These are phyloP conservation scores for Lachnellula hyalina DNA, from an alignment of 2,329 filamentous ascomycete genomes.

Conservation along the genomic window DNA sequence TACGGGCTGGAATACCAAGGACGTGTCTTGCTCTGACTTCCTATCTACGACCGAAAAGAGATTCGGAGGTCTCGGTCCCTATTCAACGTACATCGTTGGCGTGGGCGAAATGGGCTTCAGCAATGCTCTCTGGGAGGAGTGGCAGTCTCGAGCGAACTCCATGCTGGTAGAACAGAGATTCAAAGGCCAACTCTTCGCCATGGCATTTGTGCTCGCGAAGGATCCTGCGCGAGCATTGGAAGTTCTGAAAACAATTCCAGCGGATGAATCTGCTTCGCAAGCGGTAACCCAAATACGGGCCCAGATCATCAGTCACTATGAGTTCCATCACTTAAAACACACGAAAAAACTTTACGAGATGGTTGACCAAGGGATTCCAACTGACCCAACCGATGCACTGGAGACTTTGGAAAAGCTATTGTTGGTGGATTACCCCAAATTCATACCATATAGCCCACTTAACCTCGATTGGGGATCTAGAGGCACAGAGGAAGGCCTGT, in stretches of 20 bases:
- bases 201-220: constrained; percentile 14
- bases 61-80: background rate
- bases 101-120: constrained; percentile 13
- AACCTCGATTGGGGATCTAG: background rate
- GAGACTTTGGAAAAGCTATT: background rate
- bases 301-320: background rate
- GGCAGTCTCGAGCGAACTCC: background rate
- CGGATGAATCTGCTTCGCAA: background rate
- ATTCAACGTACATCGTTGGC: constrained; percentile 12
- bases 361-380: background rate
- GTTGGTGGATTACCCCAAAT: background rate
- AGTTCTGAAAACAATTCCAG: constrained; percentile 10
- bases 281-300: background rate
- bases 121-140: constrained; percentile 13
- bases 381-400: background rate
- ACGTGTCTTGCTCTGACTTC: background rate
- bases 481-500: background rate
- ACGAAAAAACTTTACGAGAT: background rate
- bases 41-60: background rate
- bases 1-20: constrained; percentile 11
- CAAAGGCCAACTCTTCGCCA: constrained; percentile 14
- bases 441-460: background rate
- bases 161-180: background rate
- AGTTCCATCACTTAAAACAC: background rate
- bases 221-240: constrained; percentile 11